Base-by-base conservation (phyloP, 129 eudicot species). In the Centella asiatica region DNA sequence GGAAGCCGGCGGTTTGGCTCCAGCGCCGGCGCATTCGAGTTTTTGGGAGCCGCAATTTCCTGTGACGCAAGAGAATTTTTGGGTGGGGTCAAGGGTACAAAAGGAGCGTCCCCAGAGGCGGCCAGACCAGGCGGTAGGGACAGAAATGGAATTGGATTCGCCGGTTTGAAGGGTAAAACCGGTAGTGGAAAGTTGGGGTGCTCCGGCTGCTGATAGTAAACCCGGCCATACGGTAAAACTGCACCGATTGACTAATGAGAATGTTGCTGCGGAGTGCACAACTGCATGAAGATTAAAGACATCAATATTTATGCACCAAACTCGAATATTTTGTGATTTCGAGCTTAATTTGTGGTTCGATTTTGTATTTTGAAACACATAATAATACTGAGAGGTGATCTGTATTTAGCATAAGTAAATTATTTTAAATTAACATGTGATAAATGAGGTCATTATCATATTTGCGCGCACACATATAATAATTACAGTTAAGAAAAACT, bases 141-240 rank as follows among this genome's bases (percentile, higher is more conserved):
- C 19, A 18, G 40, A 22, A 13, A 59, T 47, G 37, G 52, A 18
- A 3, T 60, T 29, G 6, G 67, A 69, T 19, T 69, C 6, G 39
- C 60, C 74, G 31, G 20, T 5, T 36, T 49, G 61, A 13, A 69
- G 74, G 13, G 74, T 5, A 26, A 69, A 59, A 3, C 74, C 67
- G 24, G 70, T 24, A 4, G 50, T 52, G 12, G 61, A 27, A 14
- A 26, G 50, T 10, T n/a, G 23, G 3, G 18, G 2, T 22, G 18
- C 4, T 20, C 48, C 49, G 19, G 23, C 40, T 18, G 15, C 23
- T 0, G 76, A 4, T n/a, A 64, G 52, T 20, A 52, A 26, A 24
- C 64, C 69, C 18, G 76, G 76, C 76, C 76, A 71, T 13, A 71
- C 56, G 5, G 69, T 54, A 39, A 52, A 24, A 19, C 34, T 28